Conservation (phyloP, 768 basidiomycete genomes). For the Macrolepiota albuminosa region DNA sequence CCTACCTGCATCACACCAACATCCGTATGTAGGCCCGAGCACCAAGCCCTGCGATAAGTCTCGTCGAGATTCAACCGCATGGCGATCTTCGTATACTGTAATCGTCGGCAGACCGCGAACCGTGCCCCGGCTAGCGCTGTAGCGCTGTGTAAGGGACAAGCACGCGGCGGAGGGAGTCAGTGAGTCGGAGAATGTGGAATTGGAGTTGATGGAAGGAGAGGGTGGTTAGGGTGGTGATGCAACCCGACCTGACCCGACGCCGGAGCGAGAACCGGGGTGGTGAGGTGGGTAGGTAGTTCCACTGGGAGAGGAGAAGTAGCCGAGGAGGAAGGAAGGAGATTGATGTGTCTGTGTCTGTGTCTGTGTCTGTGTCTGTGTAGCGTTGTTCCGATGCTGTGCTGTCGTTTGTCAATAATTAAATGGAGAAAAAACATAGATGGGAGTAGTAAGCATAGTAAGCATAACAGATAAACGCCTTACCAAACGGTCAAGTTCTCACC, state of each 20-base stretch:
- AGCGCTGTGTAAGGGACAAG: slow-evolving; percentile 23
- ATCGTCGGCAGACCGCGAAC: slow-evolving; percentile 12
- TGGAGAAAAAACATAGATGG: too few relatives aligned
- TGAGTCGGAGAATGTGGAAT: slow-evolving; percentile 11
- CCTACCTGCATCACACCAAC: slow-evolving; percentile 30
- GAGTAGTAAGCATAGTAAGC: too few relatives aligned
- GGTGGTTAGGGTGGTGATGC: too few relatives aligned
- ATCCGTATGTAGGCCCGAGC: slow-evolving; percentile 17
- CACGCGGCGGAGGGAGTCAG: slow-evolving; percentile 36
- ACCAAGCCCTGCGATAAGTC: slow-evolving; percentile 28
- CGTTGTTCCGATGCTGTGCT: slow-evolving; percentile 41
- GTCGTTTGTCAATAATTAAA: background rate
- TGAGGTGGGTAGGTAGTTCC: slow-evolving; percentile 29
- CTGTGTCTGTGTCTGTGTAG: slow-evolving; percentile 23
- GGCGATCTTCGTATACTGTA: slow-evolving; percentile 25
- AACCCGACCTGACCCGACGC: too few relatives aligned
- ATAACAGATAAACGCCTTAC: slow-evolving; percentile 16
- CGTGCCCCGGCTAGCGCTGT: slow-evolving; percentile 24
- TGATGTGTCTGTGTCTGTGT: slow-evolving; percentile 29
- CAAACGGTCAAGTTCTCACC: slow-evolving; percentile 37
- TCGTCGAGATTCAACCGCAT: slow-evolving; percentile 24
- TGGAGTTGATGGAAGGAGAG: too few relatives aligned
- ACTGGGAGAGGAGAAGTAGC: slow-evolving; percentile 33
- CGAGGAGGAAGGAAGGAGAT: slow-evolving; percentile 29
- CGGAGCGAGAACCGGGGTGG: too few relatives aligned